Conservation (phyloP, 805 yeast genomes). For the Suhomyces vadensis region DNA sequence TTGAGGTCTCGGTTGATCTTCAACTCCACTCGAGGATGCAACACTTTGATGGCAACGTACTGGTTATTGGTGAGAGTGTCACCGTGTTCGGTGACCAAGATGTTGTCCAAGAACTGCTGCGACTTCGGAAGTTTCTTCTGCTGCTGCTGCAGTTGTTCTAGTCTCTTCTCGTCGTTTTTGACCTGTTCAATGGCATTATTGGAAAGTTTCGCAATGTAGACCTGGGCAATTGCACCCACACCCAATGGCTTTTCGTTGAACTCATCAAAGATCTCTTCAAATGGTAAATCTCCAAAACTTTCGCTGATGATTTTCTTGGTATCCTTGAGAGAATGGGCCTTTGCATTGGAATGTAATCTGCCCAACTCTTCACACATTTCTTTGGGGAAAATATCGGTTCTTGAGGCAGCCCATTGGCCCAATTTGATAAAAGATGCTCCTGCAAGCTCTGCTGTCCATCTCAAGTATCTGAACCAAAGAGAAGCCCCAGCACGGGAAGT, state of each 20-base stretch:
- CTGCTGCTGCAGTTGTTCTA: constrained; percentile 12
- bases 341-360: constrained; percentile 78
- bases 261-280: constrained; percentile 80
- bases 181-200: constrained; percentile 42
- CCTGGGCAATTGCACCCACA: constrained; percentile 99
- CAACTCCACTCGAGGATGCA: constrained; percentile 82
- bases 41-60: constrained; percentile 85
- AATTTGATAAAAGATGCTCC: constrained; percentile 91
- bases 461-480: constrained; percentile 68
- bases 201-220: constrained; percentile 71
- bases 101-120: constrained; percentile 30
- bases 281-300: constrained; percentile 54
- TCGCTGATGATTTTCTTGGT: constrained; percentile 60
- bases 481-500: constrained; percentile 58
- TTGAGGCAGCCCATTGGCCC: constrained; percentile 99
- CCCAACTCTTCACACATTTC: constrained; percentile 78
- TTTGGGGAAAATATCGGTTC: constrained; percentile 87
- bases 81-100: constrained; percentile 35
- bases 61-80: constrained; percentile 42
- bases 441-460: constrained; percentile 72
- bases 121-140: background rate
- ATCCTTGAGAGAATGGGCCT: constrained; percentile 61
- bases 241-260: constrained; percentile 80
- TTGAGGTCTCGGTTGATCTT: constrained; percentile 76
- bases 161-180: constrained; percentile 25